Evolutionary conservation across 352 stramenopile species (phyloP), one percentile per base, ranked within the genome.

Genomic region (Phytopythium helicoides): DNA sequence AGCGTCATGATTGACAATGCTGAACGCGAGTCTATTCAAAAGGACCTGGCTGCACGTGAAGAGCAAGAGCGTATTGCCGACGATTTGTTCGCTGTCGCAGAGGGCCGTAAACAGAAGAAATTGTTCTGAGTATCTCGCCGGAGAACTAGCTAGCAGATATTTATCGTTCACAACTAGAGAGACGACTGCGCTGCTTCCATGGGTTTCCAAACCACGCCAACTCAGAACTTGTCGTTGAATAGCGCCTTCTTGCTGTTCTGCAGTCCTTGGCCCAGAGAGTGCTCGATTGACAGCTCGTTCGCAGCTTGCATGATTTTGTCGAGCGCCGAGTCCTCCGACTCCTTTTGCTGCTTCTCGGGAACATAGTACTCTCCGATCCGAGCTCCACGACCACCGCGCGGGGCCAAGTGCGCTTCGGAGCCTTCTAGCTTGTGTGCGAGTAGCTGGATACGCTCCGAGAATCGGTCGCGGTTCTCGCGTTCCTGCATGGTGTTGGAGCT

Each of bases 401-500:
- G 68, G 33, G 75, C 68, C 19, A 92, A 52, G 26, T 86, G 69
- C 22, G 78, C 59, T 56, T 93, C 83, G 45, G 70, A 89, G 10
- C 78, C 76, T 26, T 94, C 80, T 12, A 96, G 66, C 49, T 95
- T 95, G 53, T 89, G 90, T 2, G 81, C 78, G 18, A 96, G 67
- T 42, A 89, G 54, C 56, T 92, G 85, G 50, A 96, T 94, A 54
- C 87, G 86, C 60, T 96, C 86, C 22, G 87, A 95, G 47, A 95
- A 95, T 8, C 86, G 83, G 42, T 96, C 88, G 33, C 88, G 81
- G 58, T 95, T 94, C 60, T 96, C 88, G 3, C 73, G 84, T 52
- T 96, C 88, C 42, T 94, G 81, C 81, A 93, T 94, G 33, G 83
- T 86, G 58, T 94, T 95, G 25, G 88, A 92, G 57, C 83, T 95